Evolutionary conservation across 129 eudicot genomes (phyloP).

Genomic region (Scalesia atractyloides): DNA sequence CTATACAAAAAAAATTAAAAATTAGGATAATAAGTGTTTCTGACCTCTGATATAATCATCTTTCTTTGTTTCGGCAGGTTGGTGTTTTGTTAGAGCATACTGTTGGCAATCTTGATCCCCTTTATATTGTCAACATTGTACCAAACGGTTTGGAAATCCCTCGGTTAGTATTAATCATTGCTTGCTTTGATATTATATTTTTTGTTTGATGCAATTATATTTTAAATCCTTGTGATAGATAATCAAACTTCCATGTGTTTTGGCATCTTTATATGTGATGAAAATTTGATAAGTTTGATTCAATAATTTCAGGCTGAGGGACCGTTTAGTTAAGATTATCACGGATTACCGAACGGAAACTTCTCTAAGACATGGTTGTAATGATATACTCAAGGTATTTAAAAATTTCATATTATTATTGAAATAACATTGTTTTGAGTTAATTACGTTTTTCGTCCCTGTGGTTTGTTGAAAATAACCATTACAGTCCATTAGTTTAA

Average conservation of each 20-base stretch:
- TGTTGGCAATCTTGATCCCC: slow-evolving; percentile 97
- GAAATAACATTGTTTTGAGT: not conserved
- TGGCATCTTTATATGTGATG: not conserved
- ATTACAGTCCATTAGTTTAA: too few species aligned
- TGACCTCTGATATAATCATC: not conserved
- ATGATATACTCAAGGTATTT: slow-evolving; percentile 85
- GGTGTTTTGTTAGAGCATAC: slow-evolving; percentile 97
- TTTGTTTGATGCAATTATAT: not conserved
- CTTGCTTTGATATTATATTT: slow-evolving; percentile 5
- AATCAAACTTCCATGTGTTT: not conserved
- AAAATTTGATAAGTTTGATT: not conserved
- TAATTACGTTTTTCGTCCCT: not conserved
- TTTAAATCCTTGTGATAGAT: not conserved
- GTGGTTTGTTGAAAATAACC: not conserved
- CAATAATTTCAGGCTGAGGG: slow-evolving; percentile 65
- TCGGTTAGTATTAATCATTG: slow-evolving; percentile 56
- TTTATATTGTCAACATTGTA: slow-evolving; percentile 83
- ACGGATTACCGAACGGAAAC: slow-evolving; percentile 98
- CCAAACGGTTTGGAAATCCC: slow-evolving; percentile 98
- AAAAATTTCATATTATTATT: not conserved
- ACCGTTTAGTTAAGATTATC: slow-evolving; percentile 90
- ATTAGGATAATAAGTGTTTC: not conserved
- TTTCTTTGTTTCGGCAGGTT: slow-evolving; percentile 53
- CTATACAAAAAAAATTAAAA: not conserved
- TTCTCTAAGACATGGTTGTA: slow-evolving; percentile 98